These are phyloP conservation scores for Agrocybe pediades DNA, from an alignment of 768 basidiomycete genomes.

Conservation along the genomic window DNA sequence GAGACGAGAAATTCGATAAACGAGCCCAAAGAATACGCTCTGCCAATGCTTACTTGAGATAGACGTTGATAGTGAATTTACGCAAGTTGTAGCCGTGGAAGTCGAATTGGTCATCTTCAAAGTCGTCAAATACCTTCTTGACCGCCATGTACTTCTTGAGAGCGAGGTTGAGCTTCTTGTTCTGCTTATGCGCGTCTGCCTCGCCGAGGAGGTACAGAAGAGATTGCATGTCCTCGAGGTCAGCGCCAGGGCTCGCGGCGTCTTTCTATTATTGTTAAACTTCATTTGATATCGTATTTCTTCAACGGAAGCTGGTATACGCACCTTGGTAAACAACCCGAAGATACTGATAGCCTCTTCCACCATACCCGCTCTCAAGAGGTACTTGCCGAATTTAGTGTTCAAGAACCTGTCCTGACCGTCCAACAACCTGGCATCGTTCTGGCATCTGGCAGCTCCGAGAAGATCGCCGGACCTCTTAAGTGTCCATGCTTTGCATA, in stretches of 20 bases:
- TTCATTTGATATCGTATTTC: background rate
- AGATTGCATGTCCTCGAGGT: conserved; percentile 96
- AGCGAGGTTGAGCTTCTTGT: conserved; percentile 72
- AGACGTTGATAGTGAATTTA: conserved; percentile 85
- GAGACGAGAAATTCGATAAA: background rate
- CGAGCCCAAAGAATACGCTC: background rate
- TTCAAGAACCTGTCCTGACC: conserved; percentile 96
- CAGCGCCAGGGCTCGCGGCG: conserved; percentile 66
- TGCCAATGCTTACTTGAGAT: conserved; percentile 65
- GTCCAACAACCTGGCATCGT: conserved; percentile 84
- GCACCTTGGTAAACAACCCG: conserved; percentile 90
- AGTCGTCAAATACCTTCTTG: conserved; percentile 81
- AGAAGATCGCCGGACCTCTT: conserved; percentile 84
- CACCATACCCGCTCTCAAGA: conserved; percentile 77
- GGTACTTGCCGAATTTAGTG: conserved; percentile 91
- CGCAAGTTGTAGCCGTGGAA: conserved; percentile 96
- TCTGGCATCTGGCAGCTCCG: conserved; percentile 74
- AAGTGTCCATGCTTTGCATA: conserved; percentile 78
- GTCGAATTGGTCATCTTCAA: conserved; percentile 96
- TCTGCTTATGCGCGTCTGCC: conserved; percentile 67
- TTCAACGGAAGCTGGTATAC: background rate
- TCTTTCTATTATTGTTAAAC: no score
- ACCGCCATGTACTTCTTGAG: conserved; percentile 83
- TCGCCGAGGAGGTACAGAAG: conserved; percentile 84
- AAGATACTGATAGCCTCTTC: conserved; percentile 75